phyloP scores from a whole-genome alignment of 192 early-diverging fungal genomes.

The Mortierella alpina region DNA sequence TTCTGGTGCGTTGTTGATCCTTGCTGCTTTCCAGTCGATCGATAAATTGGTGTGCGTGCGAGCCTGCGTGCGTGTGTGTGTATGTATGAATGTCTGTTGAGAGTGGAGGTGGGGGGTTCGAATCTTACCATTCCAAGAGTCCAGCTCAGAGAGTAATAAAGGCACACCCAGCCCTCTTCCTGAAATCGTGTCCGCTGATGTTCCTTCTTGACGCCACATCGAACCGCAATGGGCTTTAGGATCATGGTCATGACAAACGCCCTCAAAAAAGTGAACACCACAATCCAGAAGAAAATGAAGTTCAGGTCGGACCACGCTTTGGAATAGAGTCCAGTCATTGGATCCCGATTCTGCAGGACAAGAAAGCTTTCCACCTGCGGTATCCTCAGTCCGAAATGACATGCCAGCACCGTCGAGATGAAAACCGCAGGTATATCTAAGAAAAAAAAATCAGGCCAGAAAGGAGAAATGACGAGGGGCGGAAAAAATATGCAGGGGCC shows the following conservation, averaged over 20 bases:
- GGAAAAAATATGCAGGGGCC: too few relatives aligned
- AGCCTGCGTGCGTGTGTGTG: too few relatives aligned
- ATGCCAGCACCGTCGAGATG: slow-evolving; percentile 41
- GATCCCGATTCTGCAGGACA: slow-evolving; percentile 45
- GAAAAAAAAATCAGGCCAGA: not conserved
- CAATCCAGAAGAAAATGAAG: slow-evolving; percentile 74
- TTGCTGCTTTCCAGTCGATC: too few relatives aligned
- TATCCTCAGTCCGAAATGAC: slow-evolving; percentile 44
- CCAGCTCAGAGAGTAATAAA: slow-evolving; percentile 75
- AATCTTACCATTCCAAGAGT: slow-evolving; percentile 67
- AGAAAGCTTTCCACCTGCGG: slow-evolving; percentile 43
- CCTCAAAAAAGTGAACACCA: slow-evolving; percentile 70
- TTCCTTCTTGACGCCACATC: slow-evolving; percentile 30
- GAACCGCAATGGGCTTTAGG: slow-evolving; percentile 56
- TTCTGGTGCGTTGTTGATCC: too few relatives aligned
- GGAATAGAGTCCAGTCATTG: slow-evolving; percentile 57
- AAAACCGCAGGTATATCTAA: slow-evolving; percentile 57
- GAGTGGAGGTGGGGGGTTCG: not conserved
- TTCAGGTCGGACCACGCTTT: slow-evolving; percentile 70
- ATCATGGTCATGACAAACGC: slow-evolving; percentile 64
- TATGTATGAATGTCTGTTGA: too few relatives aligned
- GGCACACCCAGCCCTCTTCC: slow-evolving; percentile 77
- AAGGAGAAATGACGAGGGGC: not conserved
- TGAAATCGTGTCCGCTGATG: slow-evolving; percentile 68
- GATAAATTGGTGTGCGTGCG: too few relatives aligned